Conservation (phyloP, 331 rosid species). For the Telfairia occidentalis region DNA sequence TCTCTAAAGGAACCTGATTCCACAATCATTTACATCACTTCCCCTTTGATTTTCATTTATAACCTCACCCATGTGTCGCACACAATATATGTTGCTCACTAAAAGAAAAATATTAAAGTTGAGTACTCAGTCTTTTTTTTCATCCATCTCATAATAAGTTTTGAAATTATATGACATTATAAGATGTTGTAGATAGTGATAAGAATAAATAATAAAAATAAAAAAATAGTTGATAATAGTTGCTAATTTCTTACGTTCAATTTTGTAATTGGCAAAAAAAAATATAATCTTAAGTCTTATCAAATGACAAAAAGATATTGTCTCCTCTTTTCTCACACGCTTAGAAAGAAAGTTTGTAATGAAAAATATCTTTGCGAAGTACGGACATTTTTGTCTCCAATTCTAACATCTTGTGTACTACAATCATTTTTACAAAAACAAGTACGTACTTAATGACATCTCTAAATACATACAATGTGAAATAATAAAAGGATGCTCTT, state of each 20-base stretch:
- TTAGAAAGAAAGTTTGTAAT: background rate
- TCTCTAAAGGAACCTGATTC: constrained; percentile 11
- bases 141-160: background rate
- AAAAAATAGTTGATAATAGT: background rate
- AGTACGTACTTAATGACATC: background rate
- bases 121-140: background rate
- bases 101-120: background rate
- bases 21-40: constrained; percentile 11
- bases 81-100: background rate
- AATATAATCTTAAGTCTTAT: no score
- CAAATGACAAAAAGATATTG: background rate
- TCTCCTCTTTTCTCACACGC: background rate
- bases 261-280: no score
- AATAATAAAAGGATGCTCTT: background rate
- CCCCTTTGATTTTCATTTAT: constrained; percentile 6
- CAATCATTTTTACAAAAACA: background rate
- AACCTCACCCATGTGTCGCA: constrained; percentile 4
- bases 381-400: background rate
- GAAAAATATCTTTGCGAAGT: background rate
- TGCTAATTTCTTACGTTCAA: background rate
- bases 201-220: background rate
- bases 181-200: background rate
- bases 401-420: background rate
- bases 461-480: background rate
- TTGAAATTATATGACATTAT: background rate